These are phyloP conservation scores for Wickerhamomyces tratensis DNA, from an alignment of 805 yeast species.

Conservation along the genomic window DNA sequence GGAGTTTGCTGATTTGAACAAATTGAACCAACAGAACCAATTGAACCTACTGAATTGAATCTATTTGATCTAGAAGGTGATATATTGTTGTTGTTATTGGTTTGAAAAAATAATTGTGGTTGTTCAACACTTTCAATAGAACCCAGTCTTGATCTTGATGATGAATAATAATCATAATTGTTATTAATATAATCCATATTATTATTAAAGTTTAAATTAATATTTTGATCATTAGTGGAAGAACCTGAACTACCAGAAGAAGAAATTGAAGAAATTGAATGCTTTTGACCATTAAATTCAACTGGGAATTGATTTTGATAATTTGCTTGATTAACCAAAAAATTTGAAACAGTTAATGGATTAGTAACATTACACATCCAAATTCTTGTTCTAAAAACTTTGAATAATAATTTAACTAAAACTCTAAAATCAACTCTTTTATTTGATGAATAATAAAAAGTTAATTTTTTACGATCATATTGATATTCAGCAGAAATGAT, in stretches of 20 bases:
- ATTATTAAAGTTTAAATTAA: no score
- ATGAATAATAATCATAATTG: neutral
- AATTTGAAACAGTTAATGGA: neutral
- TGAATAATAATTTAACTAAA: constrained; percentile 62
- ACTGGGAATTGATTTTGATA: neutral
- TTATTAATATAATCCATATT: no score
- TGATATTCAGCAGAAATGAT: constrained; percentile 76
- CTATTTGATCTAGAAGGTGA: neutral
- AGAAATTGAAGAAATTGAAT: no score
- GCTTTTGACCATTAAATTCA: no score
- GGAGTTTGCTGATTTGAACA: neutral
- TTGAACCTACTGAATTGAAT: neutral
- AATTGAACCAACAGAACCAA: neutral
- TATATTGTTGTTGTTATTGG: no score
- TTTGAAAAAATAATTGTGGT: neutral
- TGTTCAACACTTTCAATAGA: neutral
- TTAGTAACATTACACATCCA: constrained; percentile 69
- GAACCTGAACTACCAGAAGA: no score
- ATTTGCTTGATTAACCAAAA: neutral
- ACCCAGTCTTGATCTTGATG: neutral
- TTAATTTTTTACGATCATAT: constrained; percentile 69
- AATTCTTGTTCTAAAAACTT: constrained; percentile 69
- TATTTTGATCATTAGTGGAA: no score
- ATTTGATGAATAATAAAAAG: constrained; percentile 57
- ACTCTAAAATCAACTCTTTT: constrained; percentile 71